Conservation (phyloP, 176 grass and related monocot genomes). For the Eremochloa ophiuroides region DNA sequence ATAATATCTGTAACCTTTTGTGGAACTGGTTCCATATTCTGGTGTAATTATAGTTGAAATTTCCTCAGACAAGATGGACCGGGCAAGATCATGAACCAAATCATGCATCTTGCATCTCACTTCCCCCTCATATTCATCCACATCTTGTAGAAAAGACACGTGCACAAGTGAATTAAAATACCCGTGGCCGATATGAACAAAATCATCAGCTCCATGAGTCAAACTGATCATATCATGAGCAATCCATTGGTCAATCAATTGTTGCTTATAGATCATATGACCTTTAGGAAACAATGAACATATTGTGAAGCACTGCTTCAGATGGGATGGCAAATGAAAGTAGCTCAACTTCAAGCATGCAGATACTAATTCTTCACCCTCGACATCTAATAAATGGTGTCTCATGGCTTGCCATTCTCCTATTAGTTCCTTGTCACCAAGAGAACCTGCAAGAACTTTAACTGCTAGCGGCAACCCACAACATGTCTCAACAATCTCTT, state of each 20-base stretch:
- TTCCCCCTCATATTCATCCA: neutral
- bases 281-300: neutral
- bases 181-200: neutral
- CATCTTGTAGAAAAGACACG: neutral
- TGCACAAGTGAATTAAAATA: conserved; percentile 1
- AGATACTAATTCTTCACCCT: neutral
- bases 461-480: conserved; percentile 1
- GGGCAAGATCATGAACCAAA: neutral
- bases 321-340: neutral
- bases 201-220: neutral
- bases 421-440: neutral
- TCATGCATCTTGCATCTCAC: neutral
- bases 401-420: neutral
- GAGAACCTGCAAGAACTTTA: neutral
- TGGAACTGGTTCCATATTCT: neutral
- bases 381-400: neutral
- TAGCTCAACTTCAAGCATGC: neutral
- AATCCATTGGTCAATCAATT: neutral
- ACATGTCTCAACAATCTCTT: conserved; percentile 4
- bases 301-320: neutral
- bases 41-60: neutral
- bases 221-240: neutral
- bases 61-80: neutral
- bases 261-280: neutral
- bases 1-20: neutral